Evolutionary conservation across 306 rosid species (phyloP).

Genomic region (Ceratonia siliqua): DNA sequence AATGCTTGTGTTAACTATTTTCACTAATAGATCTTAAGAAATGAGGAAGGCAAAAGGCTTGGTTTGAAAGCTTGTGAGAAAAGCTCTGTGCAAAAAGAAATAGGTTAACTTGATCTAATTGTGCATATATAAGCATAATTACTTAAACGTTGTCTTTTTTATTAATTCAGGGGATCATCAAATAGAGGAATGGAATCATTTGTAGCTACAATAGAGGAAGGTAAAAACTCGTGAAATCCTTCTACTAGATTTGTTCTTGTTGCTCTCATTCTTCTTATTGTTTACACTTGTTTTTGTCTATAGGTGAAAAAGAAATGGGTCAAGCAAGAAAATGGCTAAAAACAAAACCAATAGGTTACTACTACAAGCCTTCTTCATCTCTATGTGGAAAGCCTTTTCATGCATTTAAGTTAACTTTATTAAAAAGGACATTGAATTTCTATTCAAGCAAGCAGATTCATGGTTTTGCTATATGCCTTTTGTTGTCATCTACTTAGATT

Average conservation of each 20-base stretch:
- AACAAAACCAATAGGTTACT: too few relatives aligned
- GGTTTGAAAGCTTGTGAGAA: slow-evolving; percentile 56
- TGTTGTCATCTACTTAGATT: too few relatives aligned
- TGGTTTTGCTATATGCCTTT: too few relatives aligned
- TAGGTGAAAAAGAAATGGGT: slow-evolving; percentile 54
- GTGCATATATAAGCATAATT: neutral
- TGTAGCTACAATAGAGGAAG: slow-evolving; percentile 39
- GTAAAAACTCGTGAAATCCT: slow-evolving; percentile 20
- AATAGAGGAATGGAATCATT: slow-evolving; percentile 48
- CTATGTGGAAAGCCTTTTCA: too few relatives aligned
- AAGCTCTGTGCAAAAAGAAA: slow-evolving; percentile 41
- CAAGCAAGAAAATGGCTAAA: slow-evolving; percentile 74
- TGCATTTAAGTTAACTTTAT: too few relatives aligned
- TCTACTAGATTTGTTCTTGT: neutral
- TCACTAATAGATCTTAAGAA: slow-evolving; percentile 43
- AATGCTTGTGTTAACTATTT: too few relatives aligned
- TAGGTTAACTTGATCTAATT: neutral
- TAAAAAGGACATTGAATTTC: too few relatives aligned
- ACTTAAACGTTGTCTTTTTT: neutral
- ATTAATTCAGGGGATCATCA: slow-evolving; percentile 54
- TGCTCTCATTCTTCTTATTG: neutral
- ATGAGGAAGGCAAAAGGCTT: slow-evolving; percentile 61
- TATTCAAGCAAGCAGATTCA: too few relatives aligned
- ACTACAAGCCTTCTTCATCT: too few relatives aligned
- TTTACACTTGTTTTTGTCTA: slow-evolving; percentile 35